Evolutionary conservation across 768 basidiomycete genomes (phyloP), one percentile per base, ranked within the genome.

Genomic region (Russula lepida): DNA sequence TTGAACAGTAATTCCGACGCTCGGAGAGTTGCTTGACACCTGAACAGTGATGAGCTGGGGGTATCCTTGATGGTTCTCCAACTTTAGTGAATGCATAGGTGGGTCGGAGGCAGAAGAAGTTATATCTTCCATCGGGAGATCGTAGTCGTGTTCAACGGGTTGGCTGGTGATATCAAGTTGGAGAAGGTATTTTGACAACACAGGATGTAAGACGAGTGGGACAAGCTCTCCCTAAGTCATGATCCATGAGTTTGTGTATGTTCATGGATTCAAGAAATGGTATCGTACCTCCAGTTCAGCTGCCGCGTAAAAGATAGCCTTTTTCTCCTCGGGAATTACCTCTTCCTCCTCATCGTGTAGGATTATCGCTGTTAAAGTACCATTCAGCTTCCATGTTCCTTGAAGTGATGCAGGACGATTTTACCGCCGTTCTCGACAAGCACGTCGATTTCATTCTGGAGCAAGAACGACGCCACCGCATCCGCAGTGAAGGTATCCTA

Each of bases 401-500:
- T 5, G 21, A 1, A 17, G 6, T 9, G 35, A 17, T 2, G 35
- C 7, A 21, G 17, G 50, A 35, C 9, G n/a, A 41, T 12, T 17
- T 32, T 46, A 61, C 61, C 61, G 11, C 61, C 56, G 35, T 62
- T 62, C 44, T 53, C 50, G 13, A 58, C 21, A 23, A 62, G 56
- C 28, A 58, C 51, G 25, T 15, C 35, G 27, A 47, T 49, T 15
- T 53, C 61, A 19, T 62, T 62, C 21, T 53, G 61, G 52, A 51
- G 56, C 39, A 62, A 48, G 47, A 53, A 53, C 1, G 19, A 44
- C 27, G 52, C 51, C 28, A 62, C 61, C 8, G 56, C 35, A 30
- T 62, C 56, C n/a, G 61, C 61, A 6, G 50, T 57, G 7, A 62
- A 35, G n/a, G 15, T 17, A 8, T 62, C 61, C 61, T 62, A n/a